Conservation (phyloP, 805 yeast species). For the Danielia oregonensis region DNA sequence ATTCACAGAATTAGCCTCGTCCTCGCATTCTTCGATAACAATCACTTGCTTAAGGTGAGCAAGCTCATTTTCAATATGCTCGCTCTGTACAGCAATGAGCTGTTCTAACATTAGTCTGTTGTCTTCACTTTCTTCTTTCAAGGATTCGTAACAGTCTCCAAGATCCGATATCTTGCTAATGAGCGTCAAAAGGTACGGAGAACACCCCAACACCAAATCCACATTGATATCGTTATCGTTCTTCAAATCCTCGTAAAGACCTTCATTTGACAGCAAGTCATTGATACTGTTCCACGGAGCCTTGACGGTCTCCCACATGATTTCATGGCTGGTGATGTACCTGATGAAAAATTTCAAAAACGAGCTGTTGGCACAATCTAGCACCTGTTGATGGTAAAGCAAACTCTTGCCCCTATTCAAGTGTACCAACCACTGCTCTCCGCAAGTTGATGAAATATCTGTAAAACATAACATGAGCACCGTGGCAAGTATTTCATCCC, state of each 20-base stretch:
- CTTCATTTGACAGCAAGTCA: too few relatives aligned
- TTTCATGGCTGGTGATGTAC: conserved; percentile 40
- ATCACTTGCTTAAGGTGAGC: conserved; percentile 19
- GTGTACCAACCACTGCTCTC: conserved; percentile 34
- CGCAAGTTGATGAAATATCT: conserved; percentile 41
- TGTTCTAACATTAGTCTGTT: conserved; percentile 7
- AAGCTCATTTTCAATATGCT: conserved; percentile 22
- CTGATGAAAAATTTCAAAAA: conserved; percentile 27
- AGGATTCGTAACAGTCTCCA: conserved; percentile 33
- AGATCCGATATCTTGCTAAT: conserved; percentile 34
- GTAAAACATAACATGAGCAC: conserved; percentile 37
- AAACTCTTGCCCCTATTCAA: conserved; percentile 36
- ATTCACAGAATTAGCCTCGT: conserved; percentile 1
- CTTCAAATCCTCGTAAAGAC: conserved; percentile 25
- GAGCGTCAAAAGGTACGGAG: conserved; percentile 33
- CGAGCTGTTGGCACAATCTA: conserved; percentile 26
- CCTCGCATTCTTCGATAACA: conserved; percentile 3
- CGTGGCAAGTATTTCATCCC: conserved; percentile 41
- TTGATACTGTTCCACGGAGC: conserved; percentile 15
- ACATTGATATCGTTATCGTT: conserved; percentile 31
- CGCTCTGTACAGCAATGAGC: conserved; percentile 23
- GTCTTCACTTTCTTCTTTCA: conserved; percentile 16
- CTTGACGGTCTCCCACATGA: conserved; percentile 44
- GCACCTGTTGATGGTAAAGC: conserved; percentile 20
- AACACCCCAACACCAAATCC: conserved; percentile 38